Conservation (phyloP, 2,329 filamentous ascomycete genomes). For the Bimuria novae-zelandiae region DNA sequence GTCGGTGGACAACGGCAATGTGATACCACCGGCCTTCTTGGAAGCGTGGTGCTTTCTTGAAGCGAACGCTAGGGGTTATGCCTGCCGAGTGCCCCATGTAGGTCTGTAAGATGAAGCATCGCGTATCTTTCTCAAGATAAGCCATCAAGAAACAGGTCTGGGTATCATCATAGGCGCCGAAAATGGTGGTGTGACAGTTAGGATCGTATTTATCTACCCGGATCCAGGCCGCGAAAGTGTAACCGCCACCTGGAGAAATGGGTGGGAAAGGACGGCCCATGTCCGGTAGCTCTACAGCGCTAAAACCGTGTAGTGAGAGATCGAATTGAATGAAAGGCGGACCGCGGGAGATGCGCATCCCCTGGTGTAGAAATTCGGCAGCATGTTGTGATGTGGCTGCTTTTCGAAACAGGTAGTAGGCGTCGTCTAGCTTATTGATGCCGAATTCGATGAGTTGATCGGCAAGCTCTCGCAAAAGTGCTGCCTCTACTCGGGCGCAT, state of each 20-base stretch:
- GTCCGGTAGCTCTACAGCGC: slow-evolving; percentile 87
- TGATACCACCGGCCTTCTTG: slow-evolving; percentile 86
- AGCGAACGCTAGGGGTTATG: slow-evolving; percentile 83
- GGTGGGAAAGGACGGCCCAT: slow-evolving; percentile 86
- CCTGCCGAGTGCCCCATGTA: slow-evolving; percentile 74
- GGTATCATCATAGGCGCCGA: slow-evolving; percentile 88
- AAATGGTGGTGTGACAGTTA: slow-evolving; percentile 87
- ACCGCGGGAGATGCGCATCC: slow-evolving; percentile 73
- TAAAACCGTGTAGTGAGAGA: slow-evolving; percentile 82
- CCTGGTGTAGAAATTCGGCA: slow-evolving; percentile 73
- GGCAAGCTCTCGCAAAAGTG: slow-evolving; percentile 67
- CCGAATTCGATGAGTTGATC: slow-evolving; percentile 73
- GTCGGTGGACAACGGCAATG: slow-evolving; percentile 82
- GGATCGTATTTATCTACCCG: slow-evolving; percentile 85
- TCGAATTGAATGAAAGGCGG: slow-evolving; percentile 94
- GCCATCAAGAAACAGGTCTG: slow-evolving; percentile 93
- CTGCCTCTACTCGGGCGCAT: slow-evolving; percentile 33
- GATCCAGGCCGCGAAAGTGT: slow-evolving; percentile 89
- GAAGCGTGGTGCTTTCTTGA: slow-evolving; percentile 85
- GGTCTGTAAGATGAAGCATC: slow-evolving; percentile 93
- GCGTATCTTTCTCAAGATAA: slow-evolving; percentile 92
- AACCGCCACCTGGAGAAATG: slow-evolving; percentile 71
- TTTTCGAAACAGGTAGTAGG: slow-evolving; percentile 71
- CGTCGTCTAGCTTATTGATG: slow-evolving; percentile 79
- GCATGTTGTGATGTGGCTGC: slow-evolving; percentile 57